Conservation (phyloP, 2,329 filamentous ascomycete species). For the Botrytis paeoniae region DNA sequence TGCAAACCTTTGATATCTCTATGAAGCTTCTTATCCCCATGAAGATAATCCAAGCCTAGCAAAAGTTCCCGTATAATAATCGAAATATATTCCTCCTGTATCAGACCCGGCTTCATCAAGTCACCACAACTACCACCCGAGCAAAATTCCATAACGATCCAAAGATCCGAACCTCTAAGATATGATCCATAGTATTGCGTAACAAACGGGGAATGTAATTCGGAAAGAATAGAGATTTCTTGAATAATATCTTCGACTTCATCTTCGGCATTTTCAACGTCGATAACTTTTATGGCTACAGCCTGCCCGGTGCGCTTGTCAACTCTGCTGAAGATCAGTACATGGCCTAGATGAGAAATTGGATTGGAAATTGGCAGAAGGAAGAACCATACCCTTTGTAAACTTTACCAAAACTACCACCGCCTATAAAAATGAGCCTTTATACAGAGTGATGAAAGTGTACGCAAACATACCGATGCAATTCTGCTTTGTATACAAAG, state of each 20-base stretch:
- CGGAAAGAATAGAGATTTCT: conserved; percentile 95
- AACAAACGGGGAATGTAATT: conserved; percentile 92
- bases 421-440: conserved; percentile 55
- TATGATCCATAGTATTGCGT: conserved; percentile 98
- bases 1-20: conserved; percentile 85
- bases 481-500: conserved; percentile 88
- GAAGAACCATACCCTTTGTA: conserved; percentile 77
- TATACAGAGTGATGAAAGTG: conserved; percentile 18
- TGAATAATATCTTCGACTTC: conserved; percentile 99
- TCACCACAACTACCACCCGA: conserved; percentile 95
- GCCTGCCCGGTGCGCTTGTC: conserved; percentile 91
- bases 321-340: conserved; percentile 54
- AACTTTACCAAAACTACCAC: conserved; percentile 96
- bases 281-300: conserved; percentile 97
- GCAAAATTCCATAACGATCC: conserved; percentile 99
- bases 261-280: conserved; percentile 98
- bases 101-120: conserved; percentile 87
- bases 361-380: conserved; percentile 11
- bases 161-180: conserved; percentile 90
- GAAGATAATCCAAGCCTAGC: conserved; percentile 86
- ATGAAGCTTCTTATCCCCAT: conserved; percentile 93
- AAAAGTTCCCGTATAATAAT: conserved; percentile 91
- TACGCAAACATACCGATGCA: conserved; percentile 65
- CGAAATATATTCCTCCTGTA: conserved; percentile 93
- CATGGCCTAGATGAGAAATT: background rate